Evolutionary conservation across 2,329 filamentous ascomycete species (phyloP).

Genomic region (Hymenoscyphus infarciens): DNA sequence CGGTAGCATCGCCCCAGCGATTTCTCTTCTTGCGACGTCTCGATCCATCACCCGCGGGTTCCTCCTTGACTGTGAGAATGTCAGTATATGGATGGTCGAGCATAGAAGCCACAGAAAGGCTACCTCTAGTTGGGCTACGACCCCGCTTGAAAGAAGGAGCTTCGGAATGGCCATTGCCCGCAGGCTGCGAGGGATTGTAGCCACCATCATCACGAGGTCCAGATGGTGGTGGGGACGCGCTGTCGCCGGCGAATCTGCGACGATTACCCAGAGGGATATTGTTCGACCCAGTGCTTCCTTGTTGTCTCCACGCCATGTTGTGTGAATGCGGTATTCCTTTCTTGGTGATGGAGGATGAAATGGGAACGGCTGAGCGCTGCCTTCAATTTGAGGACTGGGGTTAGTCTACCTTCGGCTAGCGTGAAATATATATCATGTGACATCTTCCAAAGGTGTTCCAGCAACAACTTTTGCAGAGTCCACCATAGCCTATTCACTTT

Average conservation of each 20-base stretch:
- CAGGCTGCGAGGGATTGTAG: slow-evolving; percentile 29
- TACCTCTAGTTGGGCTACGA: slow-evolving; percentile 82
- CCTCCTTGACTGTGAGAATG: slow-evolving; percentile 27
- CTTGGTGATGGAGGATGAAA: background rate
- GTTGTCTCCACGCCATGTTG: slow-evolving; percentile 64
- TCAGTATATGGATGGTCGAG: slow-evolving; percentile 14
- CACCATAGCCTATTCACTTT: too few relatives aligned
- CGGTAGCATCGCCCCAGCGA: slow-evolving; percentile 92
- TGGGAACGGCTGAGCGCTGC: background rate
- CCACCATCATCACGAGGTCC: slow-evolving; percentile 32
- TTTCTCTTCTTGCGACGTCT: slow-evolving; percentile 97
- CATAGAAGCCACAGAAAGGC: slow-evolving; percentile 34
- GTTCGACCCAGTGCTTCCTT: slow-evolving; percentile 95
- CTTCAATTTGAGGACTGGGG: too few relatives aligned
- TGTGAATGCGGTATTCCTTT: slow-evolving; percentile 8
- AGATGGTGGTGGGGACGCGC: slow-evolving; percentile 37
- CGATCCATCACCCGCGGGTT: slow-evolving; percentile 59
- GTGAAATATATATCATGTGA: too few relatives aligned
- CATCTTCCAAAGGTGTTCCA: too few relatives aligned
- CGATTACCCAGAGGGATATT: slow-evolving; percentile 90
- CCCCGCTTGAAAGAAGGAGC: slow-evolving; percentile 67
- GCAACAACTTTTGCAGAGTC: too few relatives aligned
- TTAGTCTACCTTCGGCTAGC: background rate
- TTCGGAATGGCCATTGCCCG: slow-evolving; percentile 20
- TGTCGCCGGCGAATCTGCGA: slow-evolving; percentile 71